Conservation (phyloP, 352 stramenopile species). For the Phytophthora hybrid region DNA sequence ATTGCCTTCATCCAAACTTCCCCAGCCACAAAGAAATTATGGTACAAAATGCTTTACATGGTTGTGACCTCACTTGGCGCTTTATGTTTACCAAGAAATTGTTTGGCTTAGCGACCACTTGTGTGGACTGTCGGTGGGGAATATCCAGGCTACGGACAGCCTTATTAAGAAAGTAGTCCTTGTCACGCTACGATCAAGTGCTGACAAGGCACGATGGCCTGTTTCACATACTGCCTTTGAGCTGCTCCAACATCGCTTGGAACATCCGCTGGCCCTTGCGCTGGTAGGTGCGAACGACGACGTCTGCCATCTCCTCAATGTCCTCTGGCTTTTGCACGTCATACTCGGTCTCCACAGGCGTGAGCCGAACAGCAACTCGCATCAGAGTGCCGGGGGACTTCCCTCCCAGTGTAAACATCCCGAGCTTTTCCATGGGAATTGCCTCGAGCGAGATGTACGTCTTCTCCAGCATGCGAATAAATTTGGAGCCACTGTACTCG, state of each 20-base stretch:
- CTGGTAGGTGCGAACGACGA: conserved; percentile 21
- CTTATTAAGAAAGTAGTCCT: neutral
- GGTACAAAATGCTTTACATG: neutral
- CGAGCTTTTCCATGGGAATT: neutral
- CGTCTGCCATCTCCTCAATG: conserved; percentile 21
- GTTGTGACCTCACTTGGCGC: neutral
- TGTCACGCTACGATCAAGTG: neutral
- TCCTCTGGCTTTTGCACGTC: conserved; percentile 6
- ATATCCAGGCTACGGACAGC: neutral
- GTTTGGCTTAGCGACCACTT: neutral
- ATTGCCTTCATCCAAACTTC: neutral
- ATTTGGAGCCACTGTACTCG: conserved; percentile 35
- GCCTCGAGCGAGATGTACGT: conserved; percentile 31
- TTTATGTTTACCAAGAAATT: neutral
- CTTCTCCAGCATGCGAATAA: conserved; percentile 41
- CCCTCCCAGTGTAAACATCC: neutral
- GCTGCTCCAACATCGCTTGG: conserved; percentile 22
- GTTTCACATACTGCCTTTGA: conserved; percentile 12
- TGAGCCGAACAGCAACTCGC: conserved; percentile 18
- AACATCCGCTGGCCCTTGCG: conserved; percentile 14
- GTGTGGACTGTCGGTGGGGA: neutral
- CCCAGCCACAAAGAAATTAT: neutral
- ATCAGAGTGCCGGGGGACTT: conserved; percentile 15
- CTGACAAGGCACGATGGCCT: neutral
- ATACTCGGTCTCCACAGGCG: conserved; percentile 14